Percentiles rank a stretch among this genome's conserved stretches.
phyloP scores from a whole-genome alignment of 2,329 filamentous ascomycete genomes.

The Dactylellina leptospora region DNA sequence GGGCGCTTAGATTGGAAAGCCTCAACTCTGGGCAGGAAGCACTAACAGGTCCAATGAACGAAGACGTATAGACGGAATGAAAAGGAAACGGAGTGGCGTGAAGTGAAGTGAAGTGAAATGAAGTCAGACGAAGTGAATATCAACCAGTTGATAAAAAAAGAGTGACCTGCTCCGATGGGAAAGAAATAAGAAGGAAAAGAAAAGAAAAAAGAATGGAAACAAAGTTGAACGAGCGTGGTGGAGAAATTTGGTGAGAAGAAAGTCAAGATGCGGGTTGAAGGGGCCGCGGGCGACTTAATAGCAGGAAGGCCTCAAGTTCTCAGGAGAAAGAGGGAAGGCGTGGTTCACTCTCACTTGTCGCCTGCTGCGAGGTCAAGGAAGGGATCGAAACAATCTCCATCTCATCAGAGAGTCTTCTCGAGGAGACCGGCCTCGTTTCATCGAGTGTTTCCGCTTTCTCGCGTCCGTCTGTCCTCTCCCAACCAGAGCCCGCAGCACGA shows the following conservation, averaged over 20 bases:
- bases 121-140: conserved; percentile 10
- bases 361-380: neutral
- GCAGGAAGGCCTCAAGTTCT: neutral
- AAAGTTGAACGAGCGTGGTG: conserved; percentile 8
- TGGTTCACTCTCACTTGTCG: conserved; percentile 19
- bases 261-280: conserved; percentile 14
- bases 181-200: conserved; percentile 9
- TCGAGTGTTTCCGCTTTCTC: conserved; percentile 28
- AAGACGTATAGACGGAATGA: neutral
- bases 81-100: neutral
- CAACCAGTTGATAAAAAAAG: conserved; percentile 20
- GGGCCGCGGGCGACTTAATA: conserved; percentile 11
- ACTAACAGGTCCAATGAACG: conserved; percentile 6
- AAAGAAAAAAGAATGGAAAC: neutral
- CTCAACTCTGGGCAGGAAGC: conserved; percentile 26
- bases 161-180: conserved; percentile 37
- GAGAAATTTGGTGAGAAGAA: neutral
- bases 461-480: neutral
- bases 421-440: conserved; percentile 25
- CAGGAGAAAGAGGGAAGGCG: no score
- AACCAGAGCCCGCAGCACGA: neutral
- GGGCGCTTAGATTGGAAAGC: conserved; percentile 48
- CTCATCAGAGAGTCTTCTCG: no score
- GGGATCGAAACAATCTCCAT: neutral
- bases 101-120: conserved; percentile 1